Base-by-base conservation (phyloP, 768 basidiomycete genomes). In the Phylloporus sp. region DNA sequence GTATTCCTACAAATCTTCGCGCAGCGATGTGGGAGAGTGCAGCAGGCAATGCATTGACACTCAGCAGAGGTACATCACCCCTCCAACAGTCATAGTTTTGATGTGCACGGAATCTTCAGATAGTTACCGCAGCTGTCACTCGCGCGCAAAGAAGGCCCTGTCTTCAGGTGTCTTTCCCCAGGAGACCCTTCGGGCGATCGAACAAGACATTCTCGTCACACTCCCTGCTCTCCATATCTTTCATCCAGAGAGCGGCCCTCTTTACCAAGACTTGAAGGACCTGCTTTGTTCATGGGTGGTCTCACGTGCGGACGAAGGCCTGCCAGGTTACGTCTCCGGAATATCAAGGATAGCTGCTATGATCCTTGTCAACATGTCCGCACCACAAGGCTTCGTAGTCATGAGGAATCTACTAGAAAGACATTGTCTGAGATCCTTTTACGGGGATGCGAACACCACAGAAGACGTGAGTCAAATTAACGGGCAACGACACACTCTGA, bases 261-360 rank as follows among this genome's bases (percentile, higher is more conserved):
- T 95, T 57, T 84, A 92, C 61, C 69, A 76, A 31, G 92, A 95
- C 50, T 68, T 94, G 42, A 84, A 84, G 57, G 87, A 93, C 46
- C 76, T 95, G 72, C 67, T 94, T 5, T 82, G 79, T 57, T 91
- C 92, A 4, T 93, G 90, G 89, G 82, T 91, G 3, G 87, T 93
- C 29, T 76, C 89, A 28, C 79, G 90, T 42, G 85, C 81, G 38
- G 89, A 92, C 47, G 86, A 88, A 64, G 86, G 85, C 9, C 71
- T 92, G 33, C n/a, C n/a, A n/a, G 81, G 84, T 32, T 94, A 94
- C 60, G 79, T 76, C 1, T 37, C 65, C 9, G 88, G 88, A 11
- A 73, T 75, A 9, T 79, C 87, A 17, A 85, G 79, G 61, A 75
- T 92, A 43, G 91, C 86, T 8, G 91, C 84, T 1, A 91, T 94